Evolutionary conservation across 2,329 filamentous ascomycete genomes (phyloP), one percentile per base, ranked within the genome.

Genomic region (Camptophora hylomeconis): DNA sequence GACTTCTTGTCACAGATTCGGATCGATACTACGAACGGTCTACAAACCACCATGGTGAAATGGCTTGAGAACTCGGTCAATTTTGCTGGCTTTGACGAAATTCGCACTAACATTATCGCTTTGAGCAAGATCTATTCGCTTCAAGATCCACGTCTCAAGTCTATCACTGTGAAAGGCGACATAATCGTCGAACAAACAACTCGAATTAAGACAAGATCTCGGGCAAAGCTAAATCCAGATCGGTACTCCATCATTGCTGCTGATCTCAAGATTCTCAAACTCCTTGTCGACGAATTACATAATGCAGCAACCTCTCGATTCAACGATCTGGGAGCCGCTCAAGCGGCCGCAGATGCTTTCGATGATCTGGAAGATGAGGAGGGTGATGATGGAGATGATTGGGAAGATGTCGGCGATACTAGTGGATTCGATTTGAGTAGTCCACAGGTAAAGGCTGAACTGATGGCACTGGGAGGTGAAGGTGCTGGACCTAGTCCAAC

Each of bases 1-100:
- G 77, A 89, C 31, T 98, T 98, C 59, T 65, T 98, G 17, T 78
- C 78, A 36, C 76, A 83, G 47, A 77, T 93, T 38, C 70, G 83
- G 43, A 80, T 95, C 40, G 72, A 73, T 26, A 76, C 75, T 7
- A 45, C 54, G 35, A 92, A 69, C 46, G 89, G 86, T n/a, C 61
- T 98, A 5, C 73, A 86, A 39, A 75, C 94, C 14, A 89, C 98
- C 3, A 61, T 95, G 41, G 69, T 75, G 56, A 94, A 95, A 57
- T 98, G 89, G 89, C 65, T 98, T 1, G 89, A 95, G 59, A 93
- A 95, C 55, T 93, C 84, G 3, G 72, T 92, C 54, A 92, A 80
- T 54, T 98, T 98, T 57, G 84, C 84, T n/a, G 89, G 89, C 8
- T 98, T 94, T 45, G 86, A 95, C 46, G 87, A 94, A 54, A 95